phyloP scores from a whole-genome alignment of 2,329 filamentous ascomycete genomes.

The Colletotrichum sansevieriae region DNA sequence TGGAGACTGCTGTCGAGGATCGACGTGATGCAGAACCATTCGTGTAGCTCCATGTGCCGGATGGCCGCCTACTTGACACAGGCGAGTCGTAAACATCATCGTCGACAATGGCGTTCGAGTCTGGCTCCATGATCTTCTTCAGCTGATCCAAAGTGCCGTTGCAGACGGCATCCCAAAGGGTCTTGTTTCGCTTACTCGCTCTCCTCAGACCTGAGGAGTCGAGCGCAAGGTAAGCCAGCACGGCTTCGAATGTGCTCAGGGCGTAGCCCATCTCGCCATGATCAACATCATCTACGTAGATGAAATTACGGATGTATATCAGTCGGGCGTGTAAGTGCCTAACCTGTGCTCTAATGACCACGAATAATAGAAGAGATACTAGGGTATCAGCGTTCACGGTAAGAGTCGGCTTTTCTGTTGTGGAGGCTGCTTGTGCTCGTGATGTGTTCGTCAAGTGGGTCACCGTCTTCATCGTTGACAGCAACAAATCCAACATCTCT shows the following conservation, averaged over 20 bases:
- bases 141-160: conserved; percentile 82
- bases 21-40: conserved; percentile 58
- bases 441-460: conserved; percentile 74
- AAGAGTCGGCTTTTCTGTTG: conserved; percentile 67
- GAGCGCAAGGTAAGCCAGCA: conserved; percentile 86
- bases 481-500: conserved; percentile 86
- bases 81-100: conserved; percentile 59
- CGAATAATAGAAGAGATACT: conserved; percentile 89
- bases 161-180: conserved; percentile 87
- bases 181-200: conserved; percentile 87
- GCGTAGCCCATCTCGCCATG: conserved; percentile 97
- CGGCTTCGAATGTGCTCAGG: conserved; percentile 94
- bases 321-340: conserved; percentile 89
- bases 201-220: conserved; percentile 86
- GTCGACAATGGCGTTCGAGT: conserved; percentile 60
- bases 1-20: conserved; percentile 57
- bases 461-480: conserved; percentile 86
- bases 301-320: conserved; percentile 96
- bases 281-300: conserved; percentile 98
- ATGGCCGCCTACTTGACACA: conserved; percentile 59
- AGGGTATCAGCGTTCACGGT: conserved; percentile 88
- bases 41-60: conserved; percentile 61
- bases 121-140: conserved; percentile 83
- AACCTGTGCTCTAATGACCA: conserved; percentile 91
- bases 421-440: conserved; percentile 52